phyloP scores from a whole-genome alignment of 768 basidiomycete species.

The Lactarius akahatsu region DNA sequence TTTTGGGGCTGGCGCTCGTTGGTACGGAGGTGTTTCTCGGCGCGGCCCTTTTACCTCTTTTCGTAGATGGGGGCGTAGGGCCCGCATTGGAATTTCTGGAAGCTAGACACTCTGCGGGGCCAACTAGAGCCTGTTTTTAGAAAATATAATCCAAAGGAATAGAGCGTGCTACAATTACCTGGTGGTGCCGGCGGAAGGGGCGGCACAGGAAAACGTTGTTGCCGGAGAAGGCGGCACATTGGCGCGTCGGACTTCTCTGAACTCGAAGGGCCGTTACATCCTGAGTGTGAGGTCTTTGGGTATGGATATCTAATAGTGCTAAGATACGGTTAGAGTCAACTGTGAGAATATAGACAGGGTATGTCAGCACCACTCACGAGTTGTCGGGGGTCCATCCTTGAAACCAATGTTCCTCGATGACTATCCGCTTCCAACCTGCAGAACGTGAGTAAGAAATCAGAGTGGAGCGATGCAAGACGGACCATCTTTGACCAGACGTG shows the following conservation, averaged over 20 bases:
- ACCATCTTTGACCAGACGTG: conserved; percentile 46
- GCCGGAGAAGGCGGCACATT: conserved; percentile 47
- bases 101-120: conserved; percentile 27
- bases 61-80: neutral
- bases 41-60: neutral
- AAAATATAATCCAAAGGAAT: neutral
- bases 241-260: conserved; percentile 38
- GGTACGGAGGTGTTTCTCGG: neutral
- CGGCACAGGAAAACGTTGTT: conserved; percentile 32
- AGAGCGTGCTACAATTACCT: conserved; percentile 32
- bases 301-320: conserved; percentile 43
- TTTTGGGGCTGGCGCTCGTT: neutral
- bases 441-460: neutral
- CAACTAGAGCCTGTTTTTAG: neutral
- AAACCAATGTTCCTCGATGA: conserved; percentile 47
- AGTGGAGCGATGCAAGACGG: conserved; percentile 17
- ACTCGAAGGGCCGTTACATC: conserved; percentile 36
- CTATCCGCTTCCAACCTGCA: conserved; percentile 49
- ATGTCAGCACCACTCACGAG: conserved; percentile 30
- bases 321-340: neutral
- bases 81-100: neutral
- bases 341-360: conserved; percentile 12
- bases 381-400: conserved; percentile 34
- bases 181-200: conserved; percentile 35
- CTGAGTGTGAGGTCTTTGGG: conserved; percentile 38